Conservation (phyloP, 2,329 filamentous ascomycete species). For the Epichloe elymi region DNA sequence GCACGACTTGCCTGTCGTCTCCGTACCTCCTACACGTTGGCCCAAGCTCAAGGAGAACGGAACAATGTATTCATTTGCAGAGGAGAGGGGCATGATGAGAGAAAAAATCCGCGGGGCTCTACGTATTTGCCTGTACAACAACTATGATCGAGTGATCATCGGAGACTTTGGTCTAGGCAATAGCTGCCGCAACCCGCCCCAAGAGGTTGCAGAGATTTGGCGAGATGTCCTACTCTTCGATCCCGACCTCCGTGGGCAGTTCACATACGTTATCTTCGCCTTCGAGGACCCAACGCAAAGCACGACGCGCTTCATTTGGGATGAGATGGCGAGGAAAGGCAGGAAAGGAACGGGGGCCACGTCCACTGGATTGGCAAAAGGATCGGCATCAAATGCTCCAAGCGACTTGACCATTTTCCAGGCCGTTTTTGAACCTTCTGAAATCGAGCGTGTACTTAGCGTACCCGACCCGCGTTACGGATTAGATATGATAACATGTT, state of each 20-base stretch:
- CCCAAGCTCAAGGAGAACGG: slow-evolving; percentile 58
- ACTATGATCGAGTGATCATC: slow-evolving; percentile 44
- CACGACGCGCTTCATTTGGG: slow-evolving; percentile 38
- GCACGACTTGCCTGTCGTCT: slow-evolving; percentile 56
- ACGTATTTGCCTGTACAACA: slow-evolving; percentile 51
- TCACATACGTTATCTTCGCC: slow-evolving; percentile 48
- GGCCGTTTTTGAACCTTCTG: slow-evolving; percentile 34
- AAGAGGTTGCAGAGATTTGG: slow-evolving; percentile 53
- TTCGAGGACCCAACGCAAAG: slow-evolving; percentile 46
- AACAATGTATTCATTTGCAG: slow-evolving; percentile 56
- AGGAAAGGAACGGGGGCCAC: slow-evolving; percentile 18
- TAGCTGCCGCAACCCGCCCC: slow-evolving; percentile 49
- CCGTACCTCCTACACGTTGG: slow-evolving; percentile 56
- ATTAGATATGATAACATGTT: slow-evolving; percentile 37
- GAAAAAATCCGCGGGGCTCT: slow-evolving; percentile 61
- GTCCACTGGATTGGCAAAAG: slow-evolving; percentile 14
- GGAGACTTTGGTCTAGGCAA: slow-evolving; percentile 54
- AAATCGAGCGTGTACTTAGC: slow-evolving; percentile 36
- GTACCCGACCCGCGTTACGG: slow-evolving; percentile 42
- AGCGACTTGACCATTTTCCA: slow-evolving; percentile 41
- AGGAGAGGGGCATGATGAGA: slow-evolving; percentile 58
- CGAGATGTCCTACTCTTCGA: slow-evolving; percentile 51
- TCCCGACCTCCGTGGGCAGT: slow-evolving; percentile 47
- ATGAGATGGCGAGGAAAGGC: slow-evolving; percentile 41
- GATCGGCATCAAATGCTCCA: slow-evolving; percentile 11